These are phyloP conservation scores for Amanita rubescens DNA, from an alignment of 768 basidiomycete genomes.

Conservation along the genomic window DNA sequence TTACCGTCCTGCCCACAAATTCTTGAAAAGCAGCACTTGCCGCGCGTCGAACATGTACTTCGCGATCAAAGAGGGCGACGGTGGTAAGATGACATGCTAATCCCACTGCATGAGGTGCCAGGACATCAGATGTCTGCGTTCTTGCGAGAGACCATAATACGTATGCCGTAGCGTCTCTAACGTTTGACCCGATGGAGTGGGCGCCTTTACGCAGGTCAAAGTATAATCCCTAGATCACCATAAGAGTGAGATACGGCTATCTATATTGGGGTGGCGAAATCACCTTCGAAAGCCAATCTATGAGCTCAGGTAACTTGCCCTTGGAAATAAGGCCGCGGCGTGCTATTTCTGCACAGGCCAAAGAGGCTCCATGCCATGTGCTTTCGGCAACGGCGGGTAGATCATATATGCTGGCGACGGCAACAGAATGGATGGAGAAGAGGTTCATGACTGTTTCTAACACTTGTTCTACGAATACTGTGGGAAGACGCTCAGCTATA, in stretches of 20 bases:
- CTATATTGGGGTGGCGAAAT: slow-evolving; percentile 8
- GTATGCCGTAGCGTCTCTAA: slow-evolving; percentile 92
- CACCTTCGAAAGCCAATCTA: slow-evolving; percentile 82
- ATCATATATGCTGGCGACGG: slow-evolving; percentile 58
- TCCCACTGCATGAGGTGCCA: slow-evolving; percentile 52
- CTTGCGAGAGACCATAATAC: slow-evolving; percentile 93
- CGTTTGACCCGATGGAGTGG: slow-evolving; percentile 90
- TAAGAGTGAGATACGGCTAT: not conserved
- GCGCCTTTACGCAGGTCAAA: slow-evolving; percentile 91
- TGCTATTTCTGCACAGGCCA: slow-evolving; percentile 90
- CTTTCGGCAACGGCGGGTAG: slow-evolving; percentile 73
- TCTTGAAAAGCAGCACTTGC: slow-evolving; percentile 98
- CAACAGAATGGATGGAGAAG: slow-evolving; percentile 70
- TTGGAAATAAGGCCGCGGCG: slow-evolving; percentile 65
- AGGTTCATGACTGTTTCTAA: slow-evolving; percentile 67
- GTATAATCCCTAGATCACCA: slow-evolving; percentile 59
- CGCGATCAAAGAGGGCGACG: slow-evolving; percentile 85
- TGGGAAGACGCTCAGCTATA: slow-evolving; percentile 72
- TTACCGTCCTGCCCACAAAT: slow-evolving; percentile 87
- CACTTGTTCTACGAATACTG: slow-evolving; percentile 72
- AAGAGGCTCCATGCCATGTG: slow-evolving; percentile 92
- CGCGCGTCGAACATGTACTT: slow-evolving; percentile 89
- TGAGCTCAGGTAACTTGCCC: slow-evolving; percentile 49
- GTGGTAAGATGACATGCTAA: slow-evolving; percentile 70
- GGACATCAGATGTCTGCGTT: slow-evolving; percentile 49